phyloP scores from a whole-genome alignment of 2,329 filamentous ascomycete species.

The Penicillium sp. region DNA sequence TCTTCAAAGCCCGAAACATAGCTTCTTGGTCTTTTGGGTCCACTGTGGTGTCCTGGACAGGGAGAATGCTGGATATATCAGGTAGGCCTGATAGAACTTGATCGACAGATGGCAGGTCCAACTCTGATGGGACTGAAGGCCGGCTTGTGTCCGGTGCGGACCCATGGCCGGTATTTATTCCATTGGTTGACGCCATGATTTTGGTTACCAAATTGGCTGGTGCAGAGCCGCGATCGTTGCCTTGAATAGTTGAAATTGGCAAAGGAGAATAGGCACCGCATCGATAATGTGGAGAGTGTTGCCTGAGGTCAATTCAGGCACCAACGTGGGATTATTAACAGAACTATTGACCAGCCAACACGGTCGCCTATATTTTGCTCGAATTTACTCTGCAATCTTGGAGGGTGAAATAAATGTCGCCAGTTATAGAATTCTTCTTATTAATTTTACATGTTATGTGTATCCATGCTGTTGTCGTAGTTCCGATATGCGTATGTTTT shows the following conservation, averaged over 20 bases:
- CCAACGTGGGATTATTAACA: background rate
- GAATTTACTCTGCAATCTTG: background rate
- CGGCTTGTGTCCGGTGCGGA: constrained; percentile 4
- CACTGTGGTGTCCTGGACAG: constrained; percentile 20
- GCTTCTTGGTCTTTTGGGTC: constrained; percentile 31
- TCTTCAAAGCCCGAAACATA: constrained; percentile 37
- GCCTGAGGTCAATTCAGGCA: constrained; percentile 25
- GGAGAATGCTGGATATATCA: constrained; percentile 20
- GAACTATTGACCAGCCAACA: background rate
- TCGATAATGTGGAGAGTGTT: constrained; percentile 4
- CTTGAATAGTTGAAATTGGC: constrained; percentile 1
- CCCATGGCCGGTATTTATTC: constrained; percentile 14
- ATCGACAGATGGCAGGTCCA: constrained; percentile 27
- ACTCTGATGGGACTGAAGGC: background rate
- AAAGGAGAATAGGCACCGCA: constrained; percentile 2
- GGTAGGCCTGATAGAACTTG: constrained; percentile 28
- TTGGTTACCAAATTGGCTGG: background rate
- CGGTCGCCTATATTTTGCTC: background rate
- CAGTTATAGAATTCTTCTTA: background rate
- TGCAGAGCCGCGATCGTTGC: constrained; percentile 3
- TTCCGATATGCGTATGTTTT: background rate
- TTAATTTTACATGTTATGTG: background rate
- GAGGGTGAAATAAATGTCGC: background rate
- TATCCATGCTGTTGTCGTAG: background rate
- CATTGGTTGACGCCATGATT: constrained; percentile 16